These are phyloP conservation scores for Saturnispora hagleri DNA, from an alignment of 805 yeast species.

Conservation along the genomic window DNA sequence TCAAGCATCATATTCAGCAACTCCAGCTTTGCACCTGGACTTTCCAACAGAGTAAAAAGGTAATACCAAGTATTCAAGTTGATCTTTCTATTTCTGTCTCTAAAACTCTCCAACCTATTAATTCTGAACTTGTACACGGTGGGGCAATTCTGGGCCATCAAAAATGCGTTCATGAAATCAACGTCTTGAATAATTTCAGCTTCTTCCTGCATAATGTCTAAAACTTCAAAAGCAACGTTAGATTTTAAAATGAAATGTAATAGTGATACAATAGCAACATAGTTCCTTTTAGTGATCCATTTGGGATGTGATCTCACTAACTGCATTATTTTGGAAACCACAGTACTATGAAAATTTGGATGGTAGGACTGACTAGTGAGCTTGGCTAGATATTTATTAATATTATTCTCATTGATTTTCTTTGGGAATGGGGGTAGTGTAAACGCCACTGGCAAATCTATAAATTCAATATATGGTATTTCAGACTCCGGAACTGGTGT, in stretches of 20 bases:
- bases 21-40: constrained; percentile 13
- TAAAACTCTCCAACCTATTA: constrained; percentile 15
- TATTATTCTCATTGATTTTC: not conserved
- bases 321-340: constrained; percentile 12
- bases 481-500: constrained; percentile 17
- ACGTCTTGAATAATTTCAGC: constrained; percentile 18
- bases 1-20: constrained; percentile 20
- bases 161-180: constrained; percentile 22
- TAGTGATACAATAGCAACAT: constrained; percentile 12
- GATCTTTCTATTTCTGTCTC: constrained; percentile 10
- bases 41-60: constrained; percentile 16
- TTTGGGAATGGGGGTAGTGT: constrained; percentile 16
- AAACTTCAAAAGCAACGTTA: constrained; percentile 11
- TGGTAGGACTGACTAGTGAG: constrained; percentile 17
- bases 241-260: constrained; percentile 18
- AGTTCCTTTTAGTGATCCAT: constrained; percentile 16
- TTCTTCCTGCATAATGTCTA: constrained; percentile 17
- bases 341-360: constrained; percentile 3
- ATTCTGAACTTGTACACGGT: constrained; percentile 15
- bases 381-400: constrained; percentile 16
- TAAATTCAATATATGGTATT: constrained; percentile 16
- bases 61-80: constrained; percentile 26
- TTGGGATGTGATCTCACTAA: constrained; percentile 14
- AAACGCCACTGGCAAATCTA: constrained; percentile 14
- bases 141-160: constrained; percentile 14